These are phyloP conservation scores for Sclerotinia trifoliorum DNA, from an alignment of 2,329 filamentous ascomycete species.

Conservation along the genomic window DNA sequence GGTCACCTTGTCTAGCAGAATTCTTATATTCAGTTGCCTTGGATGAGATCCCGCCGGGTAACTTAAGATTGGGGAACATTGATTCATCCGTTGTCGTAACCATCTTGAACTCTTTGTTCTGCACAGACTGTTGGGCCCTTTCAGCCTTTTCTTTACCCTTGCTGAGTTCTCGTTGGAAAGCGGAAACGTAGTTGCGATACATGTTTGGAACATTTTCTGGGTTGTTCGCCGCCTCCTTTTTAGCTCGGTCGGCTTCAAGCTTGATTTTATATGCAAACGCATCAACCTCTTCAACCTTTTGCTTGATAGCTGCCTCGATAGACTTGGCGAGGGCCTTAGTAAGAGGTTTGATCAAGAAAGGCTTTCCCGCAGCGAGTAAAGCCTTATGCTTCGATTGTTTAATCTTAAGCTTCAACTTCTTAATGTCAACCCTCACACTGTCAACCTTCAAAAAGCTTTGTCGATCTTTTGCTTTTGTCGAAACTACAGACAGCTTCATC, in stretches of 20 bases:
- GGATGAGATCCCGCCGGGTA: constrained; percentile 84
- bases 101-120: constrained; percentile 74
- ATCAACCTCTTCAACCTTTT: constrained; percentile 76
- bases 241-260: constrained; percentile 73
- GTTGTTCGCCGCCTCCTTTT: constrained; percentile 48
- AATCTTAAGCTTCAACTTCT: constrained; percentile 81
- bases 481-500: constrained; percentile 66
- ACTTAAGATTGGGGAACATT: constrained; percentile 83
- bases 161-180: constrained; percentile 69
- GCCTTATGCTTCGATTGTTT: constrained; percentile 95
- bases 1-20: constrained; percentile 80
- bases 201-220: constrained; percentile 73
- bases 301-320: constrained; percentile 80
- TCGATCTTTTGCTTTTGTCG: constrained; percentile 52
- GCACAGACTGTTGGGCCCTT: constrained; percentile 67
- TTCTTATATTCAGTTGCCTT: constrained; percentile 95
- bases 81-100: constrained; percentile 86
- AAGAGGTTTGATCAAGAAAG: constrained; percentile 73
- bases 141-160: constrained; percentile 78
- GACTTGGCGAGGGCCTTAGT: constrained; percentile 80
- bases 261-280: constrained; percentile 72
- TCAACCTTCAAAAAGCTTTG: constrained; percentile 94
- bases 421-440: constrained; percentile 79
- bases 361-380: constrained; percentile 83
- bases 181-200: constrained; percentile 79